phyloP scores from a whole-genome alignment of 2,329 filamentous ascomycete species.

The Colletotrichum sp. region DNA sequence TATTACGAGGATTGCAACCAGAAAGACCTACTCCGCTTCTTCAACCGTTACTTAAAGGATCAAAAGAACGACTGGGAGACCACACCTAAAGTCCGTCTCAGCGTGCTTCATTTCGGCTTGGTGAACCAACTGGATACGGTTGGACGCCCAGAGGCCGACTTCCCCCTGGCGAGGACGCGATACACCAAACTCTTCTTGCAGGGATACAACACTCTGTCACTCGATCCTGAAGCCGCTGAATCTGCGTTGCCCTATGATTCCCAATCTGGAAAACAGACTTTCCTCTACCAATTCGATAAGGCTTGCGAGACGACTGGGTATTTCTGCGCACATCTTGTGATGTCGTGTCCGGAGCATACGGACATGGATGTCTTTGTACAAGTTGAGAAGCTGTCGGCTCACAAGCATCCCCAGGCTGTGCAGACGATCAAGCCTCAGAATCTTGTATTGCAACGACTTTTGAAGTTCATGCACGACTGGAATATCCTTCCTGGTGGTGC shows the following conservation, averaged over 20 bases:
- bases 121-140: background rate
- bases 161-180: background rate
- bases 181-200: background rate
- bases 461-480: background rate
- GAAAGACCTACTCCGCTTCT: background rate
- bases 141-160: background rate
- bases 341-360: background rate
- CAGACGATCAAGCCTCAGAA: background rate
- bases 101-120: background rate
- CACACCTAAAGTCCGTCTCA: background rate
- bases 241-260: background rate
- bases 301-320: background rate
- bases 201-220: background rate
- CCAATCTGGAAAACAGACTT: background rate
- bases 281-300: background rate
- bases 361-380: background rate
- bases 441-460: background rate
- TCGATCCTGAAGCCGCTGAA: accelerated
- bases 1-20: background rate
- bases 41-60: accelerated
- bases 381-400: background rate
- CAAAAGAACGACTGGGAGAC: background rate
- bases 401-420: background rate
- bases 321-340: background rate
- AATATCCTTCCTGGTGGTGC: background rate